A percentile compares a stretch with the other conserved stretches of the same genome.
phyloP scores from a whole-genome alignment of 164 flowering plant genomes.

The Magnolia officinalis region DNA sequence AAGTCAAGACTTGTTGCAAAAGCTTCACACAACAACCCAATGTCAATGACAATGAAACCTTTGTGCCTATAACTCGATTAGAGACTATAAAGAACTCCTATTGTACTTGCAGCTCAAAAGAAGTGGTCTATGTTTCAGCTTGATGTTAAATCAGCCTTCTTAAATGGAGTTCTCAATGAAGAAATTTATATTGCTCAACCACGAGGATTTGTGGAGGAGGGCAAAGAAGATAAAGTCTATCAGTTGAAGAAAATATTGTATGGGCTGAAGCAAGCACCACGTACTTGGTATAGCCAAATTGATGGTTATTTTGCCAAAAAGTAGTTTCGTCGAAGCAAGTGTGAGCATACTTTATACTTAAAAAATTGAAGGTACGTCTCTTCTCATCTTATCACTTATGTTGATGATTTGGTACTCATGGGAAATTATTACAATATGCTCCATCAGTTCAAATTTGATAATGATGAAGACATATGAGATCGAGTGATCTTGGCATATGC shows the following conservation, averaged over 20 bases:
- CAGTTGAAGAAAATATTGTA: neutral
- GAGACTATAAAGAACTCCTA: neutral
- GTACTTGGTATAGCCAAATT: neutral
- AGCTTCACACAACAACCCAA: neutral
- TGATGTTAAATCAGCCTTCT: neutral
- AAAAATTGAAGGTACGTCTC: neutral
- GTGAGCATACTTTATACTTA: neutral
- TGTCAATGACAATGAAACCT: neutral
- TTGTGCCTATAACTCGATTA: neutral
- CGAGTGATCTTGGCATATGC: neutral
- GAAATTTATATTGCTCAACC: slow-evolving; percentile 1
- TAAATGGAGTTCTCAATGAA: neutral
- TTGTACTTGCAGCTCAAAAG: neutral
- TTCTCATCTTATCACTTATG: neutral
- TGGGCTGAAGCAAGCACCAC: neutral
- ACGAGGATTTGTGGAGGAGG: neutral
- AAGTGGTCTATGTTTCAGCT: neutral
- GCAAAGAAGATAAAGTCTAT: slow-evolving; percentile 1
- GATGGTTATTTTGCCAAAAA: neutral
- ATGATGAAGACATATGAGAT: neutral
- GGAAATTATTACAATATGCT: neutral
- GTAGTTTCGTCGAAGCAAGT: neutral
- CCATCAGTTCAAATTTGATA: neutral
- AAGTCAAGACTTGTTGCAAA: neutral
- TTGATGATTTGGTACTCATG: neutral